Evolutionary conservation across 1,284 basidiomycete genomes (phyloP), one percentile per base, ranked within the genome.

Genomic region (Leccinum cinnamomeum): DNA sequence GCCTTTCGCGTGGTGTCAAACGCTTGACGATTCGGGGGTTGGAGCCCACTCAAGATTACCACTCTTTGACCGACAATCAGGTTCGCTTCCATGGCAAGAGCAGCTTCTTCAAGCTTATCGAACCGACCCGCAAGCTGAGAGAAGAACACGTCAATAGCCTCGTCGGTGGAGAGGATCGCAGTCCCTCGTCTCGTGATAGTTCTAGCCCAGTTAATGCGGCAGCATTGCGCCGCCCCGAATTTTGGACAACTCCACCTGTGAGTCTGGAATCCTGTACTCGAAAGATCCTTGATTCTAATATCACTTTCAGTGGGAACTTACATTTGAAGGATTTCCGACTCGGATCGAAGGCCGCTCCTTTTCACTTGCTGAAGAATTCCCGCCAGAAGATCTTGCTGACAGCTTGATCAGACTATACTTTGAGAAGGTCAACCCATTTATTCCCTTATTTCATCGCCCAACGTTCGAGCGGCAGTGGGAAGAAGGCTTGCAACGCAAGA

Each of bases 391-490:
- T 61, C 80, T 93, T 10, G 81, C 82, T 5, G 70, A 75, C 7
- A 70, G 70, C 3, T 79, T 94, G 28, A 83, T 93, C 66, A 78
- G 85, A 37, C 75, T 86, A n/a, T 92, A 85, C 72, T 94, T 94
- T 68, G 68, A 73, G 4, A 78, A 86, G 64, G 71, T 80, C 59
- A 90, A 92, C 70, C 67, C 72, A 12, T 78, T 83, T 53, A 77
- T 84, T 59, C 88, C 89, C 6, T 76, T 94, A 12, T 77, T 94
- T 46, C 91, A 93, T 70, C 81, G 81, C 14, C 82, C 83, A 14
- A 86, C 88, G 1, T 92, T 94, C 67, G 78, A 86, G 51, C 78
- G 80, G 14, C 83, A 89, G 56, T 87, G 86, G 76, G 76, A 73
- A 53, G 79, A 83, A 7, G 78, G 79, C 6, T 70, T 89, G 44